Conservation (phyloP, 148 eudicot species). For the Tetragonia tetragonoides region DNA sequence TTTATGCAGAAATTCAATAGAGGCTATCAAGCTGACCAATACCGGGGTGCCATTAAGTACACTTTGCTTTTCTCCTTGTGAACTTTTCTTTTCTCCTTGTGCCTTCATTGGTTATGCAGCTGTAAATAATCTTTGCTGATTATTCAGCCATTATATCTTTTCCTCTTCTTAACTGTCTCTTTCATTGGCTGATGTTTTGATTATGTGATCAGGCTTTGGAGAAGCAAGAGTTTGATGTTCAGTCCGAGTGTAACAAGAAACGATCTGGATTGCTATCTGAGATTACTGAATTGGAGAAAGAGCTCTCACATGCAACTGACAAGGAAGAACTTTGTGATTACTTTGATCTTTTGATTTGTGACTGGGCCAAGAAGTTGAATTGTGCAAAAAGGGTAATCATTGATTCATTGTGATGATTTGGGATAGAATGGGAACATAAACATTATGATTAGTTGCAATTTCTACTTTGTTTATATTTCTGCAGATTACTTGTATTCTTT, state of each 20-base stretch:
- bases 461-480: too few species aligned
- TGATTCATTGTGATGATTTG: background rate
- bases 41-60: too few species aligned
- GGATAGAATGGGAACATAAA: background rate
- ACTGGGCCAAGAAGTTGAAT: conserved; percentile 36
- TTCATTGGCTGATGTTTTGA: background rate
- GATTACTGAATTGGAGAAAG: conserved; percentile 29
- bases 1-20: too few species aligned
- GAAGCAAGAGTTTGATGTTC: conserved; percentile 14
- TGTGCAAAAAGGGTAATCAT: conserved; percentile 41
- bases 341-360: conserved; percentile 23
- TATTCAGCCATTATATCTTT: background rate
- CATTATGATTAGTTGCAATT: background rate
- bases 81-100: background rate
- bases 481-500: background rate
- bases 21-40: too few species aligned
- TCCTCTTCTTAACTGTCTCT: background rate
- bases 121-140: background rate
- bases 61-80: background rate
- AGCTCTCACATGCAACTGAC: conserved; percentile 19
- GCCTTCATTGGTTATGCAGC: background rate
- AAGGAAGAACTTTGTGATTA: conserved; percentile 14
- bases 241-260: conserved; percentile 8
- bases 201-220: conserved; percentile 12
- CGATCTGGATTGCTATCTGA: conserved; percentile 7